phyloP scores from a whole-genome alignment of 1,284 basidiomycete species.

The Apiotrichum brassicae region DNA sequence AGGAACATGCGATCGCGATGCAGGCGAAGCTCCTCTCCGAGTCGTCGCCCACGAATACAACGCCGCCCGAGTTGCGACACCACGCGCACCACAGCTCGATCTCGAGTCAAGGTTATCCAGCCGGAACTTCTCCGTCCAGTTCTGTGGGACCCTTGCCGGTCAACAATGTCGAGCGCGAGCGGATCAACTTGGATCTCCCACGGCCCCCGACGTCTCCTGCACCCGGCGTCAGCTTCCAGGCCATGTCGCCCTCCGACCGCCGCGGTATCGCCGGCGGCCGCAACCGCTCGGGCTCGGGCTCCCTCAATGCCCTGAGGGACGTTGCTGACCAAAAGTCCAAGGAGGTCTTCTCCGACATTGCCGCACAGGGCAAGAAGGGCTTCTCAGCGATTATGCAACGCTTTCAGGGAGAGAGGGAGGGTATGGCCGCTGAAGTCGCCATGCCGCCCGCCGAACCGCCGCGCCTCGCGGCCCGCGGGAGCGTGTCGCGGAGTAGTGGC shows the following conservation, averaged over 20 bases:
- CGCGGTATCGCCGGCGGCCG: conserved; percentile 8
- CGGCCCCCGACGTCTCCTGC: neutral
- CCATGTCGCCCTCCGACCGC: neutral
- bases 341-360: conserved; percentile 44
- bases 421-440: neutral
- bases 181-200: neutral
- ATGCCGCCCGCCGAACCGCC: neutral
- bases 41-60: conserved; percentile 13
- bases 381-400: conserved; percentile 44
- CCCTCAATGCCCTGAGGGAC: conserved; percentile 2
- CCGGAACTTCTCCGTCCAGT: neutral
- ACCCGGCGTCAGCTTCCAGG: neutral
- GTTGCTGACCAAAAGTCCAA: conserved; percentile 31
- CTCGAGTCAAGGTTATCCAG: no score
- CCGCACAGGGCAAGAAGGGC: conserved; percentile 41
- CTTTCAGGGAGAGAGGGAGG: conserved; percentile 40
- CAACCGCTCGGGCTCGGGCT: conserved; percentile 24
- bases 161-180: neutral
- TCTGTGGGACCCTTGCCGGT: neutral
- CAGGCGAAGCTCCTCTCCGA: conserved; percentile 44
- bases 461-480: neutral
- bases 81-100: conserved; percentile 15
- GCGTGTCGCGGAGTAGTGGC: conserved; percentile 27
- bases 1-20: conserved; percentile 43
- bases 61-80: conserved; percentile 3